Conservation (phyloP, 2,329 filamentous ascomycete species). For the Trichoderma sp. region DNA sequence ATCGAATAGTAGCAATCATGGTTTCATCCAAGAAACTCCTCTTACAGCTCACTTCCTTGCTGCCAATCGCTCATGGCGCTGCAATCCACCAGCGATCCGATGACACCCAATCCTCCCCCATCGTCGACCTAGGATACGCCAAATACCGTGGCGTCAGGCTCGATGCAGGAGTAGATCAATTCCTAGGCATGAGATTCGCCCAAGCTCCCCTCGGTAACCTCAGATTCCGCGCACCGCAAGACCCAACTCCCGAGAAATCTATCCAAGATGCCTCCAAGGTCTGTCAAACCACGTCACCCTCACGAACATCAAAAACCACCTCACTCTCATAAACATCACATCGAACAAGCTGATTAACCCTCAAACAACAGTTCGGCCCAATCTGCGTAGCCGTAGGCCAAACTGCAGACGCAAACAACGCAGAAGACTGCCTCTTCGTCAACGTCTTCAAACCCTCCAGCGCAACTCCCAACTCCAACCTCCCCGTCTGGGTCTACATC, state of each 20-base stretch:
- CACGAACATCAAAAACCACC: background rate
- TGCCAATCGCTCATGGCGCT: background rate
- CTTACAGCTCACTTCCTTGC: background rate
- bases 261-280: conserved; percentile 40
- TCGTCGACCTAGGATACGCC: conserved; percentile 45
- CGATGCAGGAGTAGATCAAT: conserved; percentile 43
- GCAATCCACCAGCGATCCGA: background rate
- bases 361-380: conserved; percentile 40
- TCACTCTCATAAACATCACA: too few species aligned
- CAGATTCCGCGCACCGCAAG: conserved; percentile 50
- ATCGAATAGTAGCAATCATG: background rate
- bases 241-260: conserved; percentile 36
- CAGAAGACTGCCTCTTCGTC: conserved; percentile 48
- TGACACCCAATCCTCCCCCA: background rate
- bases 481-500: conserved; percentile 42
- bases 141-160: conserved; percentile 42
- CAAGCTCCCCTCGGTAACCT: conserved; percentile 49
- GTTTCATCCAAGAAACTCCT: background rate
- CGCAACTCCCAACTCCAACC: conserved; percentile 29
- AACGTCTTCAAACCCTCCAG: conserved; percentile 48
- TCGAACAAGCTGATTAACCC: background rate
- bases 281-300: conserved; percentile 13
- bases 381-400: conserved; percentile 42
- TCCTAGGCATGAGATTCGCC: conserved; percentile 52
- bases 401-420: conserved; percentile 22